These are phyloP conservation scores for Salix exigua DNA, from an alignment of 345 rosid species.

Conservation along the genomic window DNA sequence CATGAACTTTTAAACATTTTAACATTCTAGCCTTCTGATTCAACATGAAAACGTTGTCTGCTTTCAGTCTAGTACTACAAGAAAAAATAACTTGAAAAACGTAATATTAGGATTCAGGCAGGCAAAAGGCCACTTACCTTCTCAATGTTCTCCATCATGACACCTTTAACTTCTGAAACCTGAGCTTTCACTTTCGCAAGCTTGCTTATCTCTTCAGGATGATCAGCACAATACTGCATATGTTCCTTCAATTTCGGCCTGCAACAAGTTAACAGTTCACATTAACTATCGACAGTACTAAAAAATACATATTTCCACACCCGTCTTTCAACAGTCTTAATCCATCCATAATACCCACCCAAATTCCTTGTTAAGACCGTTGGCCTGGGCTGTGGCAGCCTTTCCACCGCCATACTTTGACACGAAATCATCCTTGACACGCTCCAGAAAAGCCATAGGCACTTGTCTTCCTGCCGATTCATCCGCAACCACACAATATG, in stretches of 20 bases:
- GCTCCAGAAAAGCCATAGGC: constrained; percentile 23
- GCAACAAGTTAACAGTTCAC: neutral
- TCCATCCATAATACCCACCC: constrained; percentile 6
- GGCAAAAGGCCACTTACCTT: constrained; percentile 42
- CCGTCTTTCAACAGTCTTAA: neutral
- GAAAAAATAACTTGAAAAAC: neutral
- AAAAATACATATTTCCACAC: neutral
- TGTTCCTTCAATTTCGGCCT: constrained; percentile 88
- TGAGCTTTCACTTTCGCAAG: constrained; percentile 94
- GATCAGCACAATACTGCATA: constrained; percentile 86
- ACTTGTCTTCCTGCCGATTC: constrained; percentile 21
- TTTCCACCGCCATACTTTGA: constrained; percentile 15
- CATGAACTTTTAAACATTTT: neutral
- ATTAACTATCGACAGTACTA: neutral
- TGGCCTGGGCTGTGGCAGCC: constrained; percentile 19
- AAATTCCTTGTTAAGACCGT: constrained; percentile 26
- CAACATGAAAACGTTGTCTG: neutral
- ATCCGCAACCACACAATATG: constrained; percentile 24
- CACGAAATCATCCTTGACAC: constrained; percentile 20
- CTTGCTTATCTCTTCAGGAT: constrained; percentile 93
- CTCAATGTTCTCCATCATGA: constrained; percentile 97
- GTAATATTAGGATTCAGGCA: neutral
- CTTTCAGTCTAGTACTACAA: neutral
- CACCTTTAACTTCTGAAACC: constrained; percentile 95
- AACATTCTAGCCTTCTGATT: neutral